Evolutionary conservation across 176 grass and related monocot species (phyloP).

Genomic region (Raddia guianensis): DNA sequence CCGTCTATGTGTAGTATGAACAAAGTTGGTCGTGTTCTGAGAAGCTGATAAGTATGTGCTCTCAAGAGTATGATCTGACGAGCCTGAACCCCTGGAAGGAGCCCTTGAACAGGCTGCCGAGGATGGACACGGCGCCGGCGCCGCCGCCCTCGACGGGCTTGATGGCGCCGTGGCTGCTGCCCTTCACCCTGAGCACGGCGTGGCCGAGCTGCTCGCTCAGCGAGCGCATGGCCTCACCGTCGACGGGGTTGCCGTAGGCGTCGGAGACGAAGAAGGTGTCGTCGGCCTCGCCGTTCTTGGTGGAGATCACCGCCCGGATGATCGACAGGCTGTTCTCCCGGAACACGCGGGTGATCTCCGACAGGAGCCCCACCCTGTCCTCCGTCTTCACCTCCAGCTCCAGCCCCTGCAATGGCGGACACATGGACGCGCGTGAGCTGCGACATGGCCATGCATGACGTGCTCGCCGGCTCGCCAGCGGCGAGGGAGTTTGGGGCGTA

Average conservation of each 20-base stretch:
- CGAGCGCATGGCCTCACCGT: constrained; percentile 34
- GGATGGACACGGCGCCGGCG: background rate
- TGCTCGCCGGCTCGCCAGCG: too few species aligned
- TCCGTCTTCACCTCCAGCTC: constrained; percentile 52
- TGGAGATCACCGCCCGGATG: constrained; percentile 56
- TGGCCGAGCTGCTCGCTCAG: constrained; percentile 41
- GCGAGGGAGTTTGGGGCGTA: background rate
- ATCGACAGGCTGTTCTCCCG: constrained; percentile 67
- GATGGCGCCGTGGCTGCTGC: background rate
- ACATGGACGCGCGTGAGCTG: background rate
- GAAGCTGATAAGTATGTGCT: background rate
- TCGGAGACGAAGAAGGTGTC: constrained; percentile 64
- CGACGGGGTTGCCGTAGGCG: constrained; percentile 51
- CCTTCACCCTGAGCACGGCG: constrained; percentile 47
- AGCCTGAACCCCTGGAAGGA: constrained; percentile 43
- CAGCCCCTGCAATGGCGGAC: constrained; percentile 34
- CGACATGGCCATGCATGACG: background rate
- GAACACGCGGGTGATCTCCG: constrained; percentile 66
- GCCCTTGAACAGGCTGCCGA: constrained; percentile 44
- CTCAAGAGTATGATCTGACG: constrained; percentile 24
- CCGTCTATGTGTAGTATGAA: constrained; percentile 15
- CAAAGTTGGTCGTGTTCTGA: background rate
- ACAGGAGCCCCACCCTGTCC: constrained; percentile 59
- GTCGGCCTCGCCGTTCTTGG: constrained; percentile 53
- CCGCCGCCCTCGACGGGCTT: background rate